Base-by-base conservation (phyloP, 306 rosid species). In the Arachis stenosperma region DNA sequence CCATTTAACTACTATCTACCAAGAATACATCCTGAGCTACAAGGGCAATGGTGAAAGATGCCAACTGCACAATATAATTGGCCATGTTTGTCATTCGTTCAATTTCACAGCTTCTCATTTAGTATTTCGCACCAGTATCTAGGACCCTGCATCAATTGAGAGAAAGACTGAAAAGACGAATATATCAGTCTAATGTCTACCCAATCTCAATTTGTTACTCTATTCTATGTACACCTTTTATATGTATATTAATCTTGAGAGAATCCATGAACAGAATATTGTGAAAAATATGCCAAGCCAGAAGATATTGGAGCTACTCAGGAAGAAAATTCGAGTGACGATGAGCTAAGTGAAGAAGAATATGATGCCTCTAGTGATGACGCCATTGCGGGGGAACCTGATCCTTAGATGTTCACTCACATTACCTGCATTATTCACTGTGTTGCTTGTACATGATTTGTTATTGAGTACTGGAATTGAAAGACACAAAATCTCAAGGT, bases 281-380 rank as follows among this genome's bases (percentile, higher is more conserved):
- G 92, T 78, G 85, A 90, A 83, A 90, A 78, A 71, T 87, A 86
- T 83, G 98, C 98, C 30, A 90, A 88, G 79, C 82, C 96, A 6
- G 93, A 89, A 83, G 93, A 90, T 63, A 53, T 86, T 63, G 93
- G 87, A 46, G 87, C 86, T 57, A 62, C 48, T 2, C 52, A 65
- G 48, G 97, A 88, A 69, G 92, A 86, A 81, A 78, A 67, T 55
- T 87, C 93, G 3, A 86, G 88, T 30, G 93, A 90, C 6, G 98
- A 86, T 66, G 96, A 92, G 83, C 78, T 80, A 81, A 87, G 90
- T 71, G 98, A 89, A 78, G 96, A 85, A 70, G 96, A 86, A 57
- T 86, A 81, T 75, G 82, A 81, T 75, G 82, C 81, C 77, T 87
- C 93, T 50, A 78, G 83, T 64, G 98, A 85, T 27, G 97, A 87